Evolutionary conservation across 1,284 basidiomycete genomes (phyloP).

Genomic region (Sanguinoderma infundibulare): DNA sequence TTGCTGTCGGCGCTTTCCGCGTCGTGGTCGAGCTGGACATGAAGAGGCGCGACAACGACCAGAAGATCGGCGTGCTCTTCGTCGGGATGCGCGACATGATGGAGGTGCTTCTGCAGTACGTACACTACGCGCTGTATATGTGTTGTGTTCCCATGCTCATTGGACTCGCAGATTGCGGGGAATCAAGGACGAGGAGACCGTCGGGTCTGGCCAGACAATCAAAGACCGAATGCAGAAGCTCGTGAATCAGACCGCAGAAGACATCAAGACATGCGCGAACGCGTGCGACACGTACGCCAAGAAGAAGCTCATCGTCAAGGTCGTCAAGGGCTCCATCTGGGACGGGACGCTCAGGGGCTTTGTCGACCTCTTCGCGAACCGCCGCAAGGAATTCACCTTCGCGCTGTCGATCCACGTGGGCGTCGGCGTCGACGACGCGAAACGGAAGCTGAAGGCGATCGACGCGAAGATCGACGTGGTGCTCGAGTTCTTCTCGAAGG

Average conservation of each 20-base stretch:
- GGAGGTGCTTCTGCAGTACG: constrained; percentile 45
- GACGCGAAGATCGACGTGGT: constrained; percentile 26
- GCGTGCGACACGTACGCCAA: constrained; percentile 38
- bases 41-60: constrained; percentile 47
- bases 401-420: constrained; percentile 41
- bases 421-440: constrained; percentile 38
- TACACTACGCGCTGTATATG: neutral
- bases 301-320: constrained; percentile 39
- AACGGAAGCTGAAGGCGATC: constrained; percentile 37
- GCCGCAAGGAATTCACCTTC: constrained; percentile 38
- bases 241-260: constrained; percentile 29
- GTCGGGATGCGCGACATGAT: constrained; percentile 52
- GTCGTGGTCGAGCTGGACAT: constrained; percentile 45
- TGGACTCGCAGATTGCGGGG: constrained; percentile 6
- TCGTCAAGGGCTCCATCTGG: constrained; percentile 43
- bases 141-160: neutral
- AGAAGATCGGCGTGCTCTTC: constrained; percentile 44
- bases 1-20: constrained; percentile 48
- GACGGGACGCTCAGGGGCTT: constrained; percentile 40
- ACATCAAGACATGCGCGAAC: constrained; percentile 38
- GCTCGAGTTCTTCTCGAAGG: constrained; percentile 17
- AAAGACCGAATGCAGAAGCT: constrained; percentile 29
- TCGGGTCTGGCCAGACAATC: constrained; percentile 27
- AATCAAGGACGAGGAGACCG: constrained; percentile 23
- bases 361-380: constrained; percentile 36